Conservation (phyloP, 805 yeast species). For the Ogataea trehaloabstinens region DNA sequence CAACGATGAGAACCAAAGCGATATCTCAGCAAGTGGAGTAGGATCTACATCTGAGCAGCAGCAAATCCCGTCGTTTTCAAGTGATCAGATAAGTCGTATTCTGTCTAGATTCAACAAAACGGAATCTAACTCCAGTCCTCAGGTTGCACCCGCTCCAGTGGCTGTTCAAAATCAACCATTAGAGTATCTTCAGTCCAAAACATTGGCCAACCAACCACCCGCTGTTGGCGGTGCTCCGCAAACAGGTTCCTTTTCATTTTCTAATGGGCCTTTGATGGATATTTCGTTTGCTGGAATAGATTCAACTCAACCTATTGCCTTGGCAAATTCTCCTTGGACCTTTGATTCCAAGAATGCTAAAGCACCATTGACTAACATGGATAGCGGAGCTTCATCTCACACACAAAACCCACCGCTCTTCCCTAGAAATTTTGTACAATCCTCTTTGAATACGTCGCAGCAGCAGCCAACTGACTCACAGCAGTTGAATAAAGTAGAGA, state of each 20-base stretch:
- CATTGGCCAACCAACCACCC: no score
- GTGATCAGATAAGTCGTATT: conserved; percentile 17
- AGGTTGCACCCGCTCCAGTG: neutral
- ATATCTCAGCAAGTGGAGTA: neutral
- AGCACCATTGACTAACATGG: neutral
- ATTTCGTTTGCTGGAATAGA: conserved; percentile 9
- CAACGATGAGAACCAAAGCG: neutral
- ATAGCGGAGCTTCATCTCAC: neutral
- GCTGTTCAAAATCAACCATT: neutral
- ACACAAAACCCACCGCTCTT: conserved; percentile 5
- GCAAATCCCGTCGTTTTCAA: conserved; percentile 11
- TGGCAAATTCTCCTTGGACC: conserved; percentile 12
- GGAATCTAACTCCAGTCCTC: no score
- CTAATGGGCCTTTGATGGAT: conserved; percentile 14
- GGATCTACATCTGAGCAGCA: neutral
- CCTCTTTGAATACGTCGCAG: neutral
- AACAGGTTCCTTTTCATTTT: conserved; percentile 1
- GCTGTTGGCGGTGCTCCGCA: neutral
- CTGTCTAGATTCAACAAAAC: conserved; percentile 11
- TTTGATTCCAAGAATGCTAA: conserved; percentile 4
- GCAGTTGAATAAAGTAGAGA: conserved; percentile 21
- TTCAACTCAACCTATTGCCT: conserved; percentile 5
- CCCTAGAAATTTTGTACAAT: conserved; percentile 6
- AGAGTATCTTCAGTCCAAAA: neutral
- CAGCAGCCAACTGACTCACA: neutral